Conservation (phyloP, 306 rosid genomes). For the Casuarina glauca region DNA sequence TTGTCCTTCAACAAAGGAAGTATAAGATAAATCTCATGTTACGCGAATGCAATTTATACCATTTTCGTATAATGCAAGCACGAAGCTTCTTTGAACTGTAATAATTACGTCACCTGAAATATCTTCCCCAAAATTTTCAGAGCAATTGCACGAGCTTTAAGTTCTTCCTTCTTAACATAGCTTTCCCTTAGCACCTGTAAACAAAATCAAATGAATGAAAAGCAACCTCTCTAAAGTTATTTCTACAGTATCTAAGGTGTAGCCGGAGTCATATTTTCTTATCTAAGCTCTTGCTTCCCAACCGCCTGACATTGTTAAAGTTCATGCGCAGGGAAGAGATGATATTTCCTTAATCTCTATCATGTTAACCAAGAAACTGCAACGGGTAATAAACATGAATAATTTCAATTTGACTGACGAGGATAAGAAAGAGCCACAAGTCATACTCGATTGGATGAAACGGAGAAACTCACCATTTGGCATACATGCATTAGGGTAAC, state of each 20-base stretch:
- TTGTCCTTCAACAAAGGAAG: not conserved
- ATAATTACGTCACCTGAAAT: constrained; percentile 59
- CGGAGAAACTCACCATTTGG: constrained; percentile 73
- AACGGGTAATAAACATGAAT: constrained; percentile 16
- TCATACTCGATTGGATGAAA: not conserved
- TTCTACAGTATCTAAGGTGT: not conserved
- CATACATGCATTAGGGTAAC: constrained; percentile 83
- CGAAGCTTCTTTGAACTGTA: not conserved
- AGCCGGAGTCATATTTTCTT: not conserved
- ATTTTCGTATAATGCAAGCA: not conserved
- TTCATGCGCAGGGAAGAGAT: not conserved
- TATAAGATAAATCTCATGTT: not conserved
- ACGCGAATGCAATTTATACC: not conserved
- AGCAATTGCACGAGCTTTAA: constrained; percentile 74
- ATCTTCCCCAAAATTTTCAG: constrained; percentile 81
- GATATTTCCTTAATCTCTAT: not conserved
- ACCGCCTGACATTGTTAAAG: not conserved
- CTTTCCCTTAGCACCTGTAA: constrained; percentile 79
- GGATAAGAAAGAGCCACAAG: not conserved
- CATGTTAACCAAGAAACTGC: not conserved
- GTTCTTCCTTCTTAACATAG: constrained; percentile 71
- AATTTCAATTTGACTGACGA: constrained; percentile 3
- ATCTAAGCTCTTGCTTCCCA: constrained; percentile 7
- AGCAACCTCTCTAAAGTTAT: constrained; percentile 7
- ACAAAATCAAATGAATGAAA: constrained; percentile 10